Evolutionary conservation across 2,329 filamentous ascomycete species (phyloP), one percentile per base, ranked within the genome.

Genomic region (Daldinia sp.): DNA sequence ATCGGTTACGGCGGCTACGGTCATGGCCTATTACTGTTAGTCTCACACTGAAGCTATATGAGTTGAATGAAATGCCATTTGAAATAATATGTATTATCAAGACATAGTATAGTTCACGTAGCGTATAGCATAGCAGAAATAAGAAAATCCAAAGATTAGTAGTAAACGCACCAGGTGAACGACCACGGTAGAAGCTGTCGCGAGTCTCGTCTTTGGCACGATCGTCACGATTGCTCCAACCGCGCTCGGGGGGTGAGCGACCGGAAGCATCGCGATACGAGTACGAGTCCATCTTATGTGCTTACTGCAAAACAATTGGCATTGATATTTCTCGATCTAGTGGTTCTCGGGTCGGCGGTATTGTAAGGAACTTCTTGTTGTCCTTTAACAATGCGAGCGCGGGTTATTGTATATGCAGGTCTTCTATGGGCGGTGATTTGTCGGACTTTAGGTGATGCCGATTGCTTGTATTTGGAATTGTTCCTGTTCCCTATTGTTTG

Each of bases 91-190:
- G 44, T 53, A n/a, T 9, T 54, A 63, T 18, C 35, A 62, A 33
- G 54, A 10, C 33, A 26, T 35, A 23, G 35, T 26, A 23, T 54
- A 44, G 41, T 33, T 33, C n/a, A 12, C 48, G 42, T 44, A 33
- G 41, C 50, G 46, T 10, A 39, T 53, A 44, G 53, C 44, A 18
- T 18, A 54, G 42, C n/a, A 65, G n/a, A 63, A 59, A 15, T 12
- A 28, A 48, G 26, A 4, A 58, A 18, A 13, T 10, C 6, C 23
- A 55, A 44, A 60, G 60, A 35, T 54, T 26, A 12, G 41, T 55
- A 44, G 63, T 37, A 13, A 71, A 86, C 89, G 78, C 85, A 93
- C 91, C 90, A 79, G 91, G 90, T 74, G 91, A 93, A 78, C 91
- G 87, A 68, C 86, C 87, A 66, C 90, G 86, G 73, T 91, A 90